phyloP scores from a whole-genome alignment of 1,139 yeast genomes.

The Blastobotrys aristatus region DNA sequence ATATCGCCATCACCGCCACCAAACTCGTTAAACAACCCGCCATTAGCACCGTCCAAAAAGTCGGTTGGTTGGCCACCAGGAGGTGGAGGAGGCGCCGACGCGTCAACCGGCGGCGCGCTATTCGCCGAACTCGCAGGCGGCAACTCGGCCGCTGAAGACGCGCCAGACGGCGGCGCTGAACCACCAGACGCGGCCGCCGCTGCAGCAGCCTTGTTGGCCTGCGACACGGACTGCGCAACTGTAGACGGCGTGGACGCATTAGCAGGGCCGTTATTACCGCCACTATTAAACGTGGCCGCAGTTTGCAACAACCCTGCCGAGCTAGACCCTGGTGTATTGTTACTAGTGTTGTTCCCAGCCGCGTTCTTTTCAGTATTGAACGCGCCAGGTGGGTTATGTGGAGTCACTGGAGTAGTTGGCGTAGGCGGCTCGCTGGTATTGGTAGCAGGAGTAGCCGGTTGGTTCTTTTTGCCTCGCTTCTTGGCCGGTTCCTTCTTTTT shows the following conservation, averaged over 20 bases:
- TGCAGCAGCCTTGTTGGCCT: conserved; percentile 13
- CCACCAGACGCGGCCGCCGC: conserved; percentile 6
- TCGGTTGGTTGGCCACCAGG: conserved; percentile 4
- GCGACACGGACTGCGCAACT: conserved; percentile 10
- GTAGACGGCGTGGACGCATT: background rate
- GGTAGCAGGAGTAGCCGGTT: conserved; percentile 29
- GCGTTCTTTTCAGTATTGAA: conserved; percentile 16
- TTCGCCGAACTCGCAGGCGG: conserved; percentile 7
- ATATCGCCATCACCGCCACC: conserved; percentile 30
- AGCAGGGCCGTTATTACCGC: too few relatives aligned
- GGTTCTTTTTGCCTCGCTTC: conserved; percentile 37
- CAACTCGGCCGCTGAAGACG: background rate
- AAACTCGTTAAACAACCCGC: conserved; percentile 31
- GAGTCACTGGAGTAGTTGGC: conserved; percentile 38
- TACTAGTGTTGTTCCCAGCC: conserved; percentile 4
- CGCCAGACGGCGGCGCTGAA: background rate
- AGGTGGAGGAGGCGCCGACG: conserved; percentile 10
- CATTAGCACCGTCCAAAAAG: conserved; percentile 26
- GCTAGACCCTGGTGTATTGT: conserved; percentile 14
- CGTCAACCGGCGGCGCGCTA: background rate
- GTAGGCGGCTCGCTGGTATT: conserved; percentile 36
- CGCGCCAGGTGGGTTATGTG: conserved; percentile 28
- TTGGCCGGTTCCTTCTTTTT: conserved; percentile 31
- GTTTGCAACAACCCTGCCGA: conserved; percentile 22
- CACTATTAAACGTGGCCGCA: conserved; percentile 23